Base-by-base conservation (phyloP, 257 asterid genomes). In the Verbena officinalis region DNA sequence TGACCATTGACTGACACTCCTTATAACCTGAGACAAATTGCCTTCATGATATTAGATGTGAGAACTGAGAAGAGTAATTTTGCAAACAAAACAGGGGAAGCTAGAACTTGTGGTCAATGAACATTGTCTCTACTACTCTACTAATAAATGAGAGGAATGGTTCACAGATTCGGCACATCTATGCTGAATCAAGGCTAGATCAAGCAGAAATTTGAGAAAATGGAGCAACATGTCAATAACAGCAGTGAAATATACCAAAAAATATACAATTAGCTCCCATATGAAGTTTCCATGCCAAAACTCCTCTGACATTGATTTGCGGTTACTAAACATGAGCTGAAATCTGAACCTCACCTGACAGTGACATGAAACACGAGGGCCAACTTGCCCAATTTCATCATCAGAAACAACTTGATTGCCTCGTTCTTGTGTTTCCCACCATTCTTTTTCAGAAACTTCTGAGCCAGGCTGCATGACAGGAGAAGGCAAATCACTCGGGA, bases 1-100 rank as follows among this genome's bases (percentile, higher is more conserved):
- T 23, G 91, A 84, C 91, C 91, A 84, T 54, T 84, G 88, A 70
- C 88, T 81, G 62, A 82, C 91, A 71, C 88, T 82, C 70, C 91
- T 79, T 68, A 84, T 65, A 50, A 84, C 78, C 91, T 84, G 84
- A 53, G 53, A 70, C 65, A 30, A 59, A 65, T 27, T 2, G 2
- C 33, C 2, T 27, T 5, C 33, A 27, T 27, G 33, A 27, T 2
- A 15, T 55, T 55, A 67, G 22, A 55, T n/a, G n/a, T n/a, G n/a
- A 10, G 57, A 58, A n/a, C n/a, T n/a, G 22, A 21, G 44, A 10
- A 55, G 13, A 15, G 56, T 42, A 34, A 20, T 33, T 20, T 50
- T 52, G 53, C 62, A 49, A 70, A 62, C 23, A 21, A 2, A 14
- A 4, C 49, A 43, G 17, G 20, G 9, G 19, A 16, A 62, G 33